Percentiles rank a stretch among this genome's conserved stretches.
phyloP scores from a whole-genome alignment of 192 early-diverging fungal genomes.

The Podila epicladia region DNA sequence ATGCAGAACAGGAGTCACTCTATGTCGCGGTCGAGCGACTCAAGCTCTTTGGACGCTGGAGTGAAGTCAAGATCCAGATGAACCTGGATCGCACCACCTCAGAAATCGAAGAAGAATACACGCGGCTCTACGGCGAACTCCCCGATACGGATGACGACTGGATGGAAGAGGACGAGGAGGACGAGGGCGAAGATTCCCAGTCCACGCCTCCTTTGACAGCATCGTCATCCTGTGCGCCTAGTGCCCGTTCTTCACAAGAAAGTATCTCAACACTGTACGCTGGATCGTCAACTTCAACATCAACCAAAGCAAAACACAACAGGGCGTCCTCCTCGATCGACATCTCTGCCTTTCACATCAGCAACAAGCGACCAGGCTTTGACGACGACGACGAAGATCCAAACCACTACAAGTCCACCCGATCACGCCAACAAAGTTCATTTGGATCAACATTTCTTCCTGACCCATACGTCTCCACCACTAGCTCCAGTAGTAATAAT shows the following conservation, averaged over 20 bases:
- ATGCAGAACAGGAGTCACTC: conserved; percentile 38
- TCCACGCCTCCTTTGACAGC: conserved; percentile 27
- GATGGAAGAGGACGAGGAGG: not conserved
- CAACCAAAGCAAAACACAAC: not conserved
- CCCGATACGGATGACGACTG: conserved; percentile 31
- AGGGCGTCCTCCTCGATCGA: not conserved
- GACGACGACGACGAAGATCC: conserved; percentile 9
- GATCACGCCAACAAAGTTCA: not conserved
- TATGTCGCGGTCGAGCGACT: conserved; percentile 37
- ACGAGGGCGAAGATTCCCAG: not conserved
- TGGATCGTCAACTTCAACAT: not conserved
- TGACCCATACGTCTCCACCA: not conserved
- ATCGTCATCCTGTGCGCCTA: conserved; percentile 21
- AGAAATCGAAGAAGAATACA: conserved; percentile 42
- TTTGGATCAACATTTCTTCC: no score
- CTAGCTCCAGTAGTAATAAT: not conserved
- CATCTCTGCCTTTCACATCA: not conserved
- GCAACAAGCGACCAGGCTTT: conserved; percentile 6
- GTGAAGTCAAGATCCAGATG: conserved; percentile 17
- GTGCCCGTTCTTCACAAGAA: conserved; percentile 30
- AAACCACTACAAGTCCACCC: not conserved
- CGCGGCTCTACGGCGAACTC: conserved; percentile 36
- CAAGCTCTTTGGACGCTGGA: conserved; percentile 33
- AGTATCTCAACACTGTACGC: conserved; percentile 16
- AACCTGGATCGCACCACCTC: conserved; percentile 23